Conservation (phyloP, 2,329 filamentous ascomycete genomes). For the Aureobasidium sp. region DNA sequence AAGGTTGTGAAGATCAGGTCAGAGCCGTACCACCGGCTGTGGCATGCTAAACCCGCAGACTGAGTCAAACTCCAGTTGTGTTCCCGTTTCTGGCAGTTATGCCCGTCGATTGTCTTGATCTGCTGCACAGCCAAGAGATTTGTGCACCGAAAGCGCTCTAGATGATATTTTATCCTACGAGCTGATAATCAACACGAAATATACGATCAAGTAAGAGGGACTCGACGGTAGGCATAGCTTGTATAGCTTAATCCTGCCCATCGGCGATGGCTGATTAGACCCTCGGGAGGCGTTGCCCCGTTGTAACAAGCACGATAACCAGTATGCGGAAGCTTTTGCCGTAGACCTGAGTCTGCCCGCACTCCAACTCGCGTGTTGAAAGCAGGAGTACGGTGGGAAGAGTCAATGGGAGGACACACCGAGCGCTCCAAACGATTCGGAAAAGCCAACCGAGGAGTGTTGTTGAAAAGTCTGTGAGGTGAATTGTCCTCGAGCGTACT, state of each 20-base stretch:
- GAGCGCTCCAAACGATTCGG: not conserved
- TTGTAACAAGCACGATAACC: not conserved
- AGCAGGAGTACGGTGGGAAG: not conserved
- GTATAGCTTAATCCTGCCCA: conserved; percentile 1
- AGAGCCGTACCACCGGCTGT: not conserved
- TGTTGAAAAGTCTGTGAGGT: not conserved
- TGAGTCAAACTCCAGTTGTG: conserved; percentile 4
- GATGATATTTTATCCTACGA: not conserved
- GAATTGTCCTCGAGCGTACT: not conserved
- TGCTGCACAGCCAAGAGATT: not conserved
- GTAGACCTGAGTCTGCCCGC: not conserved
- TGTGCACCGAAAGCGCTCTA: not conserved
- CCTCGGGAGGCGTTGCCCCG: not conserved
- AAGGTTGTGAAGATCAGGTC: conserved; percentile 5
- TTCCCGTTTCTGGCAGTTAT: not conserved
- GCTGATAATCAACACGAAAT: not conserved
- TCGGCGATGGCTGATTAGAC: not conserved
- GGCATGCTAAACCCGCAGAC: not conserved
- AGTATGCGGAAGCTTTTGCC: not conserved
- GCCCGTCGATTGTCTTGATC: conserved; percentile 4
- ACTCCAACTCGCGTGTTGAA: not conserved
- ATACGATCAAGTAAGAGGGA: not conserved
- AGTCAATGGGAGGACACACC: not conserved
- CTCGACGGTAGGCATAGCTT: not conserved
- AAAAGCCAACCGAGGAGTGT: not conserved